These are phyloP conservation scores for Myochromella boudieri DNA, from an alignment of 768 basidiomycete genomes.

Conservation along the genomic window DNA sequence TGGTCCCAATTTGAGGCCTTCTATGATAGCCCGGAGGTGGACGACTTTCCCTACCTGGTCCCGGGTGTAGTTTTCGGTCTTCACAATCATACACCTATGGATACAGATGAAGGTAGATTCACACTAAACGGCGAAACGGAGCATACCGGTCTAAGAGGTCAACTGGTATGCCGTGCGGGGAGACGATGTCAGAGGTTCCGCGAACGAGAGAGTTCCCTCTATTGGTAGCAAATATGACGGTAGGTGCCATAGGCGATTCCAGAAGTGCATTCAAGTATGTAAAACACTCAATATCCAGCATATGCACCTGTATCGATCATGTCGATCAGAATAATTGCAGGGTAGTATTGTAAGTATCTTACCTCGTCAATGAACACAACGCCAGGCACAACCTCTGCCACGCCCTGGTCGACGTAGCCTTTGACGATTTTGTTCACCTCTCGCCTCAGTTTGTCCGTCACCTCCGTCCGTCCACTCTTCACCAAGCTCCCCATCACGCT, in stretches of 20 bases:
- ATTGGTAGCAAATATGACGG: conserved; percentile 96
- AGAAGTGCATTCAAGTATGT: conserved; percentile 96
- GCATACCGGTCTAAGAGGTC: conserved; percentile 88
- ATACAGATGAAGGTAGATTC: conserved; percentile 9
- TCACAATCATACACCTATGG: conserved; percentile 87
- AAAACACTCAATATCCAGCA: conserved; percentile 99
- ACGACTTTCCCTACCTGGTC: conserved; percentile 88
- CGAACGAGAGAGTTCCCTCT: conserved; percentile 90
- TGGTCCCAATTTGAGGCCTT: conserved; percentile 74
- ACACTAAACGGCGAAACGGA: background rate
- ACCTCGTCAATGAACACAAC: conserved; percentile 99
- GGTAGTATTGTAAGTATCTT: conserved; percentile 19
- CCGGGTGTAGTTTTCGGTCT: conserved; percentile 79
- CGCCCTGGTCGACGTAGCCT: conserved; percentile 96
- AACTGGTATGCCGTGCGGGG: conserved; percentile 92
- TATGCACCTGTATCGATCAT: conserved; percentile 73
- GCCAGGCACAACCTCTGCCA: conserved; percentile 96
- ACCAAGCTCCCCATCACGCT: conserved; percentile 92
- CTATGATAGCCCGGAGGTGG: conserved; percentile 81
- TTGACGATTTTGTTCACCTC: conserved; percentile 99
- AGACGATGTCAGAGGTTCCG: conserved; percentile 87
- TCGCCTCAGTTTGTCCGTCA: conserved; percentile 92
- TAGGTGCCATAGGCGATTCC: conserved; percentile 96
- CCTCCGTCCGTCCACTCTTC: conserved; percentile 91
- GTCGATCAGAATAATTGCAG: conserved; percentile 7